Evolutionary conservation across 352 stramenopile genomes (phyloP), one percentile per base, ranked within the genome.

Genomic region (Pythium dissotocum): DNA sequence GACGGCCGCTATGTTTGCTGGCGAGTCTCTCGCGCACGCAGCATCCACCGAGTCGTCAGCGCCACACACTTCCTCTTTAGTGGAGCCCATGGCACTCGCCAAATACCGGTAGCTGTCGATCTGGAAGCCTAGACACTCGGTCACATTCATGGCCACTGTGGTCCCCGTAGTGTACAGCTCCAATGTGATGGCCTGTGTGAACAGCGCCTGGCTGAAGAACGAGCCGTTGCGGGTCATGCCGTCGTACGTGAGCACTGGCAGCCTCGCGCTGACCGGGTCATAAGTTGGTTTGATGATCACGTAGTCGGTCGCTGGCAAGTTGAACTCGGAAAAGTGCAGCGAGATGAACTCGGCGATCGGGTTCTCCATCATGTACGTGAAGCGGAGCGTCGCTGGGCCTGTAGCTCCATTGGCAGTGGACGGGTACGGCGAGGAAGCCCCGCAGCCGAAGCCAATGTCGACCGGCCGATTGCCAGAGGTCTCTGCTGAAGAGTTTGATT

Each of bases 311-410:
- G 75, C 51, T 1, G 83, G 83, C 12, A 94, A 68, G 36, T 87
- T 79, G 59, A 93, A 90, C 16, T 76, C 40, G 12, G 73, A 69
- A 35, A 94, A 90, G 60, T 93, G 79, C 49, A 94, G 49, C 30
- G 81, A 73, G 48, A 91, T 73, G 62, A 91, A 90, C 36, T 80
- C 63, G 21, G 82, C 85, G 28, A 79, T 26, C 13, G 75, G 61
- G 56, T 88, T 81, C 40, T 75, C 72, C 53, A 91, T 58, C 24
- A 71, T 61, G 65, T 78, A 83, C 4, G 71, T 68, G 60, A 75
- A 86, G 16, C 62, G 58, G 13, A 72, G 77, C 51, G 81, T 74
- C 42, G 61, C 71, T 1, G 61, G 33, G 65, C 38, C 28, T 67
- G 52, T 18, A 72, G 44, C 12, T 24, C 30, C 38, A 36, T 58